Evolutionary conservation across 176 grass and related monocot genomes (phyloP), one percentile per base, ranked within the genome.

Genomic region (Bolboschoenus planiculmis): DNA sequence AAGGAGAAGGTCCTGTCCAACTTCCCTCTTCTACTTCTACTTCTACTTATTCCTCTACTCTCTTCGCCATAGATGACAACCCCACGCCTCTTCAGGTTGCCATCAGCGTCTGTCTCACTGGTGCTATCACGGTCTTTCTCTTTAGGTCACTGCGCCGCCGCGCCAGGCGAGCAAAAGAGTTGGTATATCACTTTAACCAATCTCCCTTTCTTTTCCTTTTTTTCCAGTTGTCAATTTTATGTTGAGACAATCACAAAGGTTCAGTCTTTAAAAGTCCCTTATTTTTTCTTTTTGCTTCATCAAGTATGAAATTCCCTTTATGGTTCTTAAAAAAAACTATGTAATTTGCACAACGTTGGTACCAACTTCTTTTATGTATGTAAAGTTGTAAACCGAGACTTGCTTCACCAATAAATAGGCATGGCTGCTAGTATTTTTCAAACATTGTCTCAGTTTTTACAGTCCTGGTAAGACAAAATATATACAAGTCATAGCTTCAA

Each of bases 81-180:
- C 90, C 95, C 23, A 86, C 92, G 37, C 64, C 90, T 26, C 87
- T 97, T 33, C 95, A 97, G 79, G 79, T 87, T 40, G 60, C 95
- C 44, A 97, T 90, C 59, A 94, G 95, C 79, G 20, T 97, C 83
- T 85, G 94, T 21, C 95, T 97, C 51, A 97, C 92, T 13, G 92
- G 95, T 65, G 90, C 95, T 59, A 75, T 97, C 87, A 88, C 92
- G 30, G 46, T 95, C 39, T 93, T 98, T 83, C 92, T 98, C 80
- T 98, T 93, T 81, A 87, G 95, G 63, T 85, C 95, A 67, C 90
- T 98, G 43, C 95, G 95, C 35, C 95, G 95, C 81, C 92, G 95
- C 62, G 95, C 92, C 40, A 90, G 90, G 55, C 87, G 95, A 80
- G 88, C 90, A 57, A 94, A 94, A 88, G 95, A 98, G 64, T 78